Evolutionary conservation across 768 basidiomycete genomes (phyloP).

Genomic region (Cyclocybe cylindracea): DNA sequence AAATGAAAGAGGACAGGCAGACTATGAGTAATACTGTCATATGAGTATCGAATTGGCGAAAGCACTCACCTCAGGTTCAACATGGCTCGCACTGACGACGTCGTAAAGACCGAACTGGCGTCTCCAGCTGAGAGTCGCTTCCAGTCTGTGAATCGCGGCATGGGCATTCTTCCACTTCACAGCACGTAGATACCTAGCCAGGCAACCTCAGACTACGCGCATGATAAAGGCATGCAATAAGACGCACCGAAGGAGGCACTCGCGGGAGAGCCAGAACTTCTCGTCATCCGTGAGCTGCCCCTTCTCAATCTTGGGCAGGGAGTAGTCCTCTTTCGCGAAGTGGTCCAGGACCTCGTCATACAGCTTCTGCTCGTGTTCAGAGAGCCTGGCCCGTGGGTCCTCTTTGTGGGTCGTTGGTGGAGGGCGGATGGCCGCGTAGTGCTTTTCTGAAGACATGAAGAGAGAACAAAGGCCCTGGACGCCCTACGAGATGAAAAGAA

Average conservation of each 20-base stretch:
- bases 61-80: constrained; percentile 70
- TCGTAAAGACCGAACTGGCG: constrained; percentile 78
- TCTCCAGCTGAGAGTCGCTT: constrained; percentile 77
- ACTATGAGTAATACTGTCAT: background rate
- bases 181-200: constrained; percentile 70
- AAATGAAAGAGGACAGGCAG: background rate
- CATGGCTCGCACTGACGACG: constrained; percentile 53
- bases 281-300: constrained; percentile 61
- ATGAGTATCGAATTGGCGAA: background rate
- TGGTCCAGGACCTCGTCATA: constrained; percentile 58
- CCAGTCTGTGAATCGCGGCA: constrained; percentile 64
- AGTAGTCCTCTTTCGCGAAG: constrained; percentile 55
- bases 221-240: background rate
- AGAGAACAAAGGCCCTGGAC: no score
- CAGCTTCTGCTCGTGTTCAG: constrained; percentile 46
- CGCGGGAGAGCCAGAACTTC: constrained; percentile 79
- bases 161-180: constrained; percentile 63
- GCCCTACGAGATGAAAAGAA: no score
- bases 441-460: constrained; percentile 27
- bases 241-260: constrained; percentile 66
- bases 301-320: constrained; percentile 47
- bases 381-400: constrained; percentile 37
- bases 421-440: constrained; percentile 33
- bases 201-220: background rate
- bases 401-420: constrained; percentile 27